Conservation (phyloP, 2,329 filamentous ascomycete species). For the Claviceps sp. region DNA sequence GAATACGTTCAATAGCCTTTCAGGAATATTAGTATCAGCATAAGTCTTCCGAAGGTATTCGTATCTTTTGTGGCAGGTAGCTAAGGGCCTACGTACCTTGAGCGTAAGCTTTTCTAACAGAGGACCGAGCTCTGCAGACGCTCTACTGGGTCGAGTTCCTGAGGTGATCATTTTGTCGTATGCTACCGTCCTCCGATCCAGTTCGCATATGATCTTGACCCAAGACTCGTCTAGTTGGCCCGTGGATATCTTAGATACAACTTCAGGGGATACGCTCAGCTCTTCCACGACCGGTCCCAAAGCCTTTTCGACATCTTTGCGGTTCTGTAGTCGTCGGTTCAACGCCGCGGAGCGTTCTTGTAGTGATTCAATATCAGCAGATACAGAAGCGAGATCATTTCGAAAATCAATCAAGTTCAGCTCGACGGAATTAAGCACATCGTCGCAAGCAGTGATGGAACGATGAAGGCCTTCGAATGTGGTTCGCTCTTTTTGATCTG, state of each 20-base stretch:
- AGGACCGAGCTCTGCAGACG: constrained; percentile 70
- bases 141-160: constrained; percentile 53
- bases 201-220: constrained; percentile 67
- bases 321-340: constrained; percentile 75
- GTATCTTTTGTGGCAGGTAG: not conserved
- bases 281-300: constrained; percentile 85
- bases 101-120: constrained; percentile 71
- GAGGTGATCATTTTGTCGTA: constrained; percentile 52
- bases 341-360: constrained; percentile 75
- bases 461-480: constrained; percentile 84
- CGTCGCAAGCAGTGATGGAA: constrained; percentile 82
- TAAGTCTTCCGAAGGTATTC: not conserved
- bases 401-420: constrained; percentile 86
- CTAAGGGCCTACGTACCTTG: constrained; percentile 39
- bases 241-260: constrained; percentile 76
- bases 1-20: constrained; percentile 79
- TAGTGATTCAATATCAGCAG: constrained; percentile 85
- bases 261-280: constrained; percentile 70
- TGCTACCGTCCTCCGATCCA: constrained; percentile 63
- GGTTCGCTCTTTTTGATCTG: constrained; percentile 66
- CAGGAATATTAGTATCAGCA: constrained; percentile 3
- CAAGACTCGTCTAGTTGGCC: constrained; percentile 83
- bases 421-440: constrained; percentile 86
- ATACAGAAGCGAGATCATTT: constrained; percentile 81
- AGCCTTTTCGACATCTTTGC: constrained; percentile 77